Percentiles rank a stretch among this genome's conserved stretches.
phyloP scores from a whole-genome alignment of 2,329 filamentous ascomycete genomes.

The Botrytis cinerea region DNA sequence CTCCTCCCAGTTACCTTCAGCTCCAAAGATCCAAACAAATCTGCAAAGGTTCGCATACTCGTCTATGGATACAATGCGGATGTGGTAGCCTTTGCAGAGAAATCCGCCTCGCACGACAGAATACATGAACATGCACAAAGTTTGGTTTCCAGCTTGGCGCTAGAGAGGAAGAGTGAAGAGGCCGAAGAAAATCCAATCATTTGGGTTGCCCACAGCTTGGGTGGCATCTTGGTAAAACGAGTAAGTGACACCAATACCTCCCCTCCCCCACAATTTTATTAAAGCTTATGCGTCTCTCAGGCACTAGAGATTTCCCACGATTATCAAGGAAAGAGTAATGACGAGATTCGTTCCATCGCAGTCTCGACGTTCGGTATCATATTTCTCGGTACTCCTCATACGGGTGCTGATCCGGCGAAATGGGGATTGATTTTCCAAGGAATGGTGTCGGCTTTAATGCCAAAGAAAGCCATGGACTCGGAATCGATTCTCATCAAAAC shows the following conservation, averaged over 20 bases:
- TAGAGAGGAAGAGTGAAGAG: conserved; percentile 61
- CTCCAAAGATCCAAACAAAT: conserved; percentile 28
- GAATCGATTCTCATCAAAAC: conserved; percentile 69
- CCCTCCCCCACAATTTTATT: neutral
- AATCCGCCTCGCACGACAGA: conserved; percentile 55
- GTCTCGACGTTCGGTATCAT: conserved; percentile 75
- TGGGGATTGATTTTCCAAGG: conserved; percentile 69
- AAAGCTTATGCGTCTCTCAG: neutral
- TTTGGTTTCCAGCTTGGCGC: conserved; percentile 61
- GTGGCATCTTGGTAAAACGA: conserved; percentile 71
- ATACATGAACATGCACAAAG: conserved; percentile 73
- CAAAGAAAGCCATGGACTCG: conserved; percentile 65
- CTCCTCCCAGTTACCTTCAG: conserved; percentile 63
- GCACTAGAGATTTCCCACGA: conserved; percentile 68
- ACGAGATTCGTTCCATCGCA: conserved; percentile 67
- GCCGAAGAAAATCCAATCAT: conserved; percentile 67
- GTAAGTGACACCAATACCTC: conserved; percentile 5
- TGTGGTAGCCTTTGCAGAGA: conserved; percentile 51
- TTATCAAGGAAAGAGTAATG: conserved; percentile 58
- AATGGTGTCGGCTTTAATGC: conserved; percentile 65
- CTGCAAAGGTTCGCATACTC: conserved; percentile 62
- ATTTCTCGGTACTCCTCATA: conserved; percentile 77
- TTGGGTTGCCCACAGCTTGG: conserved; percentile 74
- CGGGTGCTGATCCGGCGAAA: conserved; percentile 65
- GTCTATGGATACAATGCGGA: conserved; percentile 78